These are phyloP conservation scores for Astragalus glycyphyllos DNA, from an alignment of 306 rosid species.

Conservation along the genomic window DNA sequence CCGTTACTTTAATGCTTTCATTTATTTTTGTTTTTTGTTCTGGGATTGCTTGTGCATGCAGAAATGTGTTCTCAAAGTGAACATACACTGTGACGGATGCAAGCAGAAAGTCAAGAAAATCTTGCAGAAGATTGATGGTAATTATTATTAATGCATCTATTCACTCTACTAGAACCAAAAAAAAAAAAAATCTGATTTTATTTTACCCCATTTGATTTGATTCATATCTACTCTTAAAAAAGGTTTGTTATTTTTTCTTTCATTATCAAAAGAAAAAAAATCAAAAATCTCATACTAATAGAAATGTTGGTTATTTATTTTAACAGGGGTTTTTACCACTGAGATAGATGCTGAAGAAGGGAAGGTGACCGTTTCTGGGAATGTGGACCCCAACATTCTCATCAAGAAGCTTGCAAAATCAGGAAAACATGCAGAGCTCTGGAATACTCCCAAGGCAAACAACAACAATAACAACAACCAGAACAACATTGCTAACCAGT, in stretches of 20 bases:
- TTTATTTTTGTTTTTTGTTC: constrained; percentile 42
- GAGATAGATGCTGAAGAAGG: constrained; percentile 90
- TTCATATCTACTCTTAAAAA: too few relatives aligned
- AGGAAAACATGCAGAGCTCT: constrained; percentile 84
- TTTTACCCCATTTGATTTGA: too few relatives aligned
- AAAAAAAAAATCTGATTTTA: too few relatives aligned
- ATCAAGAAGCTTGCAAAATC: constrained; percentile 86
- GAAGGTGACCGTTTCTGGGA: constrained; percentile 84
- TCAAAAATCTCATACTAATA: not conserved
- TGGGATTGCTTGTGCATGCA: constrained; percentile 66
- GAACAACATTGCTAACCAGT: constrained; percentile 57
- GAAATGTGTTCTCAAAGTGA: constrained; percentile 96
- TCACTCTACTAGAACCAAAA: not conserved
- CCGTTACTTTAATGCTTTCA: too few relatives aligned
- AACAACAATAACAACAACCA: constrained; percentile 46
- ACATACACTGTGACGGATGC: constrained; percentile 95
- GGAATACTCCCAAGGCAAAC: constrained; percentile 49
- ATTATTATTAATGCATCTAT: constrained; percentile 21
- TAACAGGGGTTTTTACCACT: constrained; percentile 77
- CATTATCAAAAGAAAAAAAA: not conserved
- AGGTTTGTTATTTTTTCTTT: too few relatives aligned
- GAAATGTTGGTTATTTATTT: not conserved
- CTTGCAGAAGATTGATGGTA: constrained; percentile 87
- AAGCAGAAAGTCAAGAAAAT: constrained; percentile 93
- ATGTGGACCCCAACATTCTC: constrained; percentile 78